Percentiles rank a stretch among this genome's conserved stretches.
phyloP scores from a whole-genome alignment of 495 filamentous ascomycete genomes.

The Xanthoparmelia taractica region DNA sequence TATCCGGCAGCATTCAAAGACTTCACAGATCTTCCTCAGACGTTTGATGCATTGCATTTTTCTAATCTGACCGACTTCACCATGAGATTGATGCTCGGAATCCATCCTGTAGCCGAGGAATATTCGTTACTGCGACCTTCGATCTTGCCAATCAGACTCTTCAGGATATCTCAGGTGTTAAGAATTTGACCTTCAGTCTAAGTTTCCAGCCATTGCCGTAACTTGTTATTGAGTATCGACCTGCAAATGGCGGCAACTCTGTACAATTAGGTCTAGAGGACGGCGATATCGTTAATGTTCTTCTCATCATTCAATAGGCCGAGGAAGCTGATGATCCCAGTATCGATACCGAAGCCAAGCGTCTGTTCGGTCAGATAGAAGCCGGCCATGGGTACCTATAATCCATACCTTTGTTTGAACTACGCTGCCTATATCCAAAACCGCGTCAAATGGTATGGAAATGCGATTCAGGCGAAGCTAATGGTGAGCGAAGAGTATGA shows the following conservation, averaged over 20 bases:
- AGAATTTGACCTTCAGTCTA: slow-evolving; percentile 20
- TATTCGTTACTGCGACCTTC: slow-evolving; percentile 23
- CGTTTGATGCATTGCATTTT: slow-evolving; percentile 31
- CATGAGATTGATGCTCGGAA: slow-evolving; percentile 19
- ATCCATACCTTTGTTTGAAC: too few species aligned
- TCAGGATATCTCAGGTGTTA: slow-evolving; percentile 4
- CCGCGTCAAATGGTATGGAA: too few species aligned
- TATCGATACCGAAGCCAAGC: slow-evolving; percentile 8
- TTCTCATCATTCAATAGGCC: slow-evolving; percentile 34
- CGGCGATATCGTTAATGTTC: slow-evolving; percentile 29
- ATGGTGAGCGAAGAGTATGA: too few species aligned
- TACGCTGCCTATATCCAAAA: too few species aligned
- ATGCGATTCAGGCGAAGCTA: too few species aligned
- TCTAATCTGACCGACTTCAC: slow-evolving; percentile 35
- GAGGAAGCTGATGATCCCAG: slow-evolving; percentile 31
- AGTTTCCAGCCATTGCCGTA: slow-evolving; percentile 23
- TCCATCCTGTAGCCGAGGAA: slow-evolving; percentile 14
- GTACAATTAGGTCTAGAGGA: slow-evolving; percentile 25
- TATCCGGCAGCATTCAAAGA: slow-evolving; percentile 29
- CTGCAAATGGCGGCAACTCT: slow-evolving; percentile 27
- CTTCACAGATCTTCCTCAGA: slow-evolving; percentile 27
- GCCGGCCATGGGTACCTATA: too few species aligned
- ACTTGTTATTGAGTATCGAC: background rate
- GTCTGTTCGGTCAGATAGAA: too few species aligned
- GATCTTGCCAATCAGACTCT: slow-evolving; percentile 20